These are phyloP conservation scores for Dentipellis sp. DNA, from an alignment of 768 basidiomycete species.

Conservation along the genomic window DNA sequence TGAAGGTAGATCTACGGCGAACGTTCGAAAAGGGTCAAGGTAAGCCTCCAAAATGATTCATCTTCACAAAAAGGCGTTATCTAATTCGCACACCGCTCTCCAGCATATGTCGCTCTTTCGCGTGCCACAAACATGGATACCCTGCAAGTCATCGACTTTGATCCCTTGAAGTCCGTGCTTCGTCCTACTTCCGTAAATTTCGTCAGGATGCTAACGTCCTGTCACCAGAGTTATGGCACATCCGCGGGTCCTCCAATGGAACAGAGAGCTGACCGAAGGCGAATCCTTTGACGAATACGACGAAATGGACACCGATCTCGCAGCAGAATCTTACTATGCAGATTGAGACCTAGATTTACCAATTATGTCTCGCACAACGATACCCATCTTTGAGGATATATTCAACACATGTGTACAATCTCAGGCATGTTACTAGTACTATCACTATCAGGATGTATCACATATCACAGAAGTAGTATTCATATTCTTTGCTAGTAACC, in stretches of 20 bases:
- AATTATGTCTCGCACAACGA: neutral
- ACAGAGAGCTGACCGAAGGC: neutral
- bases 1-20: conserved; percentile 66
- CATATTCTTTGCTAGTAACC: too few relatives aligned
- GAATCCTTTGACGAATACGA: neutral
- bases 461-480: too few relatives aligned
- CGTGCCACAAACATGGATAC: conserved; percentile 60
- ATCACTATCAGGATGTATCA: too few relatives aligned
- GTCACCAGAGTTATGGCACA: conserved; percentile 50
- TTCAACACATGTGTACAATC: too few relatives aligned
- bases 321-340: neutral
- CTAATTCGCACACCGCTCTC: neutral
- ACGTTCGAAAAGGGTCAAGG: conserved; percentile 82
- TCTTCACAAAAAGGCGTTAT: neutral
- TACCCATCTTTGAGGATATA: too few relatives aligned
- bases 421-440: too few relatives aligned
- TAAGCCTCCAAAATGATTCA: conserved; percentile 15
- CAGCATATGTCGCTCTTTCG: conserved; percentile 67
- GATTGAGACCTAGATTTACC: neutral
- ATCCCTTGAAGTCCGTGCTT: conserved; percentile 41
- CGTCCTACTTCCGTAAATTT: neutral
- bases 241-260: conserved; percentile 53
- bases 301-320: neutral
- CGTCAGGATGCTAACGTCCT: neutral
- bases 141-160: conserved; percentile 58